Evolutionary conservation across 345 rosid species (phyloP).

Genomic region (Kernera saxatilis): DNA sequence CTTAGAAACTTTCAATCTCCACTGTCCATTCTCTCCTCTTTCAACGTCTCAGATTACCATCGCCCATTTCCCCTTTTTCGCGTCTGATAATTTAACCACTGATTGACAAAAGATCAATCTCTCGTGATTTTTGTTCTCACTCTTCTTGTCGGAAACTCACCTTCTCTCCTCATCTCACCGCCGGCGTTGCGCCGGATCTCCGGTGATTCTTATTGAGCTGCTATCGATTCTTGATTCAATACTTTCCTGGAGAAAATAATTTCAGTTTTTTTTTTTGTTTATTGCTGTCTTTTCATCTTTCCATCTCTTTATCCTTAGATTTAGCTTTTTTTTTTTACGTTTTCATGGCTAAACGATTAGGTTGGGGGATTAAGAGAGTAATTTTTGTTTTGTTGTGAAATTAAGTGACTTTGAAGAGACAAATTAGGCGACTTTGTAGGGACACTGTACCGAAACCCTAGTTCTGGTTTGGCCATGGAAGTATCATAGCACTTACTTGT

Average conservation of each 20-base stretch:
- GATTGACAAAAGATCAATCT: not conserved
- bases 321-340: not conserved
- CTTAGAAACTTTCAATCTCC: not conserved
- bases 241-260: not conserved
- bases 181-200: slow-evolving; percentile 19
- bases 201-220: slow-evolving; percentile 13
- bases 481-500: slow-evolving; percentile 33
- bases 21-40: slow-evolving; percentile 16
- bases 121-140: not conserved
- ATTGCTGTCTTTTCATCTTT: not conserved
- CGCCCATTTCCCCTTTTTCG: not conserved
- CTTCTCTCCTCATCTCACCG: not conserved
- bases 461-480: slow-evolving; percentile 32
- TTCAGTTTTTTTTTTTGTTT: not conserved
- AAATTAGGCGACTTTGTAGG: slow-evolving; percentile 19
- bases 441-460: slow-evolving; percentile 10
- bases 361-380: slow-evolving; percentile 12
- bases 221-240: not conserved
- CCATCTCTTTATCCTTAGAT: not conserved
- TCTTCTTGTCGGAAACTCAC: slow-evolving; percentile 12
- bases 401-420: slow-evolving; percentile 3
- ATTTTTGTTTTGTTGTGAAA: not conserved
- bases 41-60: slow-evolving; percentile 17
- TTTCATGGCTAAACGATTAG: slow-evolving; percentile 11
- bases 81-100: slow-evolving; percentile 20